Evolutionary conservation across 345 rosid genomes (phyloP), one percentile per base, ranked within the genome.

Genomic region (Streptanthus diversifolius): DNA sequence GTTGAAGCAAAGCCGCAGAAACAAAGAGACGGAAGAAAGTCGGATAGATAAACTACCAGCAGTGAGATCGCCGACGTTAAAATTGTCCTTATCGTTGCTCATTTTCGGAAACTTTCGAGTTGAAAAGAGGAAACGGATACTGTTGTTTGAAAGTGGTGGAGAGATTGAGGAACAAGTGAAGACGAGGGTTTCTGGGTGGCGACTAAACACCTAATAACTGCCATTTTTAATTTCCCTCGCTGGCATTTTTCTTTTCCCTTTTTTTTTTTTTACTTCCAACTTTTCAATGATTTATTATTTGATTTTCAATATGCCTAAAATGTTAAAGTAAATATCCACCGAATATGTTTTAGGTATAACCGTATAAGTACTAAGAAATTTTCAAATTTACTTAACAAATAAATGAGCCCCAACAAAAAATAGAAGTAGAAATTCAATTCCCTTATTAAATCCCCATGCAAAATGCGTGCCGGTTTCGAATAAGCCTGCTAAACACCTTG

Each of bases 1-100:
- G 73, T 83, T 89, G 21, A 60, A 37, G 43, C 35, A 47, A 18
- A 41, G 7, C 48, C 0, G 44, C 8, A 1, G 32, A 39, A 30
- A 43, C 7, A 2, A 45, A 33, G 29, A 21, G 27, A 9, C 37
- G 32, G 41, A 47, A 12, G 4, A 25, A 68, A 22, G 43, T 22
- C 49, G 51, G 69, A 68, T 14, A 40, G 13, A 32, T 24, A 12
- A 8, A 32, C 49, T 72, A 93, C 98, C 92, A 5, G 88, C 79
- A 51, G 80, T 74, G 80, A 91, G 97, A 88, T 87, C 98, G 63
- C 88, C 52, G 84, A 90, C 79, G 79, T 40, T 81, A 87, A 90
- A 82, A 82, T 48, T 89, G 35, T 79, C 87, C 66, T 85, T 87
- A 30, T 84, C 89, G 77, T 58, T 81, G 81, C 89, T 85, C 98